Base-by-base conservation (phyloP, 176 grass and related monocot genomes). In the Aegilops longissima region DNA sequence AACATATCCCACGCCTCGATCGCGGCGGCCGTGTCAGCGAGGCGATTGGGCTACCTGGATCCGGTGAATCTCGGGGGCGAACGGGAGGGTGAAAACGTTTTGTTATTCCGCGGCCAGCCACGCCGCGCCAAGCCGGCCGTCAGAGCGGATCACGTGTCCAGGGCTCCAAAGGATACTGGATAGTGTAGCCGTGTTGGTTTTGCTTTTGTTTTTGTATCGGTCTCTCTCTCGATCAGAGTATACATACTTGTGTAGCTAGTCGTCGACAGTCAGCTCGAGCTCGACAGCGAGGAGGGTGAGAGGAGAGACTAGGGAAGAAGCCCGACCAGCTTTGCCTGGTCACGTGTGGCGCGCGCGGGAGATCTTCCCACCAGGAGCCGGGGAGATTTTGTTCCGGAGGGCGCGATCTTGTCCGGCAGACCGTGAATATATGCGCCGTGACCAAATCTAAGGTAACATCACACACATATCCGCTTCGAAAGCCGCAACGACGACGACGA, bases 381-480 rank as follows among this genome's bases (percentile, higher is more conserved):
- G 45, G 47, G 58, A 87, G 74, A 90, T 84, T 38, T 61, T 81
- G 86, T 87, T 87, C 89, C 9, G 16, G 44, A 49, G 67, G 75
- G 75, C 59, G 66, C 21, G 80, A 87, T 87, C 85, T 87, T 84
- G 85, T 17, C 66, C 58, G 45, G 85, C 66, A 84, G 75, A 87
- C 67, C 11, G 66, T 91, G 89, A 84, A 75, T 79, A 79, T 83
- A 73, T 90, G 80, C 56, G 14, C 27, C 42, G 34, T 70, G 67
- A 82, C 88, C 88, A 83, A 87, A 87, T 87, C 89, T 25, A 72
- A 5, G 56, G 89, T 30, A 47, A 67, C 79, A 39, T 82, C 72
- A 35, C 79, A 36, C 38, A 16, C 77, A 83, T 59, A 90, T 83
- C 88, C 84, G 84, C 84, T 82, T 90, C 31, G 73, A 66, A 34